Base-by-base conservation (phyloP, 345 rosid genomes). In the Murraya paniculata region DNA sequence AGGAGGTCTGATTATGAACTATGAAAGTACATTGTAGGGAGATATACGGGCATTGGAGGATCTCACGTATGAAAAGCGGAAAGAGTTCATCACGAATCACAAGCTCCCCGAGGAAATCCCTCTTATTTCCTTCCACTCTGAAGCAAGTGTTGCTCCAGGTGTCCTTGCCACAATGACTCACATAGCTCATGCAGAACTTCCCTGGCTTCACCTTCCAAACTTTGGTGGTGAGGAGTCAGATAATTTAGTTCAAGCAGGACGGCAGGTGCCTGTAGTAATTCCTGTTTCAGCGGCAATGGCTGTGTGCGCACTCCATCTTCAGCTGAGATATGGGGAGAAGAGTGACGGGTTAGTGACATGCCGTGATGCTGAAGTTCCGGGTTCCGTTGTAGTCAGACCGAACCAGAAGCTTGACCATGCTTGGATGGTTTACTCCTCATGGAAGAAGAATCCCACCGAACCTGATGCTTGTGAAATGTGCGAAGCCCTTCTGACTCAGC, bases 101-200 rank as follows among this genome's bases (percentile, higher is more conserved):
- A 84, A 81, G 76, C 89, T 92, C 48, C 91, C 89, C 0, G 82
- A 85, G 30, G 77, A 82, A 58, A 82, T 90, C 38, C 94, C 92
- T 69, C 48, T 92, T 2, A 78, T 92, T 79, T 92, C 90, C 4
- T 90, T 92, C 84, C 89, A 80, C 77, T 85, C 94, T 0, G 89
- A 89, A 79, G 92, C 90, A 28, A 85, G 87, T 55, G 79, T 87
- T 10, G 84, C 84, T 65, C 92, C 88, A 0, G 86, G 90, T 5
- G 89, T 90, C 24, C 88, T 90, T 7, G 90, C 87, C 13, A 88
- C 94, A 8, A 75, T 89, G 89, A 83, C 91, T 8, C 92, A 77
- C 82, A 88, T 90, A 78, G 92, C 94, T 62, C 94, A 92, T 50
- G 91, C 90, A 27, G 94, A 92, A 83, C 91, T 90, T 75, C 90